These are phyloP conservation scores for Oryza rufipogon DNA, from an alignment of 176 grass and related monocot species.

Conservation along the genomic window DNA sequence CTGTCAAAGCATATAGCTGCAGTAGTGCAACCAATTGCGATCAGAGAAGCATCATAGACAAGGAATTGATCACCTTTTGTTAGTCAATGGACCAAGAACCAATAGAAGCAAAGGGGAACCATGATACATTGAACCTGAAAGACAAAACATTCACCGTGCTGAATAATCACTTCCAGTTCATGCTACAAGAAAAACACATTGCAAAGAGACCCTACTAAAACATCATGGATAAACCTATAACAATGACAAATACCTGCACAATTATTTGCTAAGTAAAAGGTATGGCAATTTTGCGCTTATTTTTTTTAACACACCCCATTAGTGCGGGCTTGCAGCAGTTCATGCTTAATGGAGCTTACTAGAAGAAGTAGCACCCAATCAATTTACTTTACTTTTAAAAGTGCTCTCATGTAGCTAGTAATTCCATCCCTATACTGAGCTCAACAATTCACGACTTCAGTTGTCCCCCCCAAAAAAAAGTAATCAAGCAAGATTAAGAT, in stretches of 20 bases:
- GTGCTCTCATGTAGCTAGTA: background rate
- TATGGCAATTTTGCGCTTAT: background rate
- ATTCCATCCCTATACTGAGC: background rate
- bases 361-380: background rate
- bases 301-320: background rate
- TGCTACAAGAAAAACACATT: conserved; percentile 6
- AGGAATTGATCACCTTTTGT: conserved; percentile 56
- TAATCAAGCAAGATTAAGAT: conserved; percentile 1
- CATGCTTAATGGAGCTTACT: background rate
- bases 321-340: background rate
- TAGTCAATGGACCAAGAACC: conserved; percentile 76
- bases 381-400: background rate
- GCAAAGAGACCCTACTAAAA: conserved; percentile 19
- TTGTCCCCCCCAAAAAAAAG: background rate
- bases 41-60: conserved; percentile 10
- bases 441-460: background rate
- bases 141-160: conserved; percentile 22
- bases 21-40: background rate
- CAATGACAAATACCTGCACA: background rate
- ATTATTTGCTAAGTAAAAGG: background rate
- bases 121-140: conserved; percentile 96
- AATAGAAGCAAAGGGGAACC: conserved; percentile 86
- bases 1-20: background rate
- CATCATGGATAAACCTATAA: conserved; percentile 7
- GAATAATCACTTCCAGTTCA: conserved; percentile 8